Percentiles rank a stretch among this genome's conserved stretches.
Conservation (phyloP, 345 rosid genomes). For the Bretschneidera sinensis region DNA sequence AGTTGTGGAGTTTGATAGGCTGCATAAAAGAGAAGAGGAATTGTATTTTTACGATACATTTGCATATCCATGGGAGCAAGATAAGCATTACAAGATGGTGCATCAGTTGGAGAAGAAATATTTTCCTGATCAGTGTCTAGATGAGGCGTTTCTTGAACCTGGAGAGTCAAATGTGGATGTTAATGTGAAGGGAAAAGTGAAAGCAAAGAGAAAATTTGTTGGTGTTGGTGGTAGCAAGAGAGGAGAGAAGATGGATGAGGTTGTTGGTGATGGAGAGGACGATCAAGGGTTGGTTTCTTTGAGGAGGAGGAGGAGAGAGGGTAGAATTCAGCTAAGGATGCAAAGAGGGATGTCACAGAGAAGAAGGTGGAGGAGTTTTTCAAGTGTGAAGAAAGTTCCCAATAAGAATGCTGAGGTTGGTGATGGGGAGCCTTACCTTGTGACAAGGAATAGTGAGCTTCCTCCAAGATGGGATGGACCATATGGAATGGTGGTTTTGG, state of each 20-base stretch:
- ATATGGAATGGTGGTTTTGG: conserved; percentile 71
- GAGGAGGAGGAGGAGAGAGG: conserved; percentile 33
- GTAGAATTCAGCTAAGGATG: conserved; percentile 17
- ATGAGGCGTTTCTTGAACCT: conserved; percentile 80
- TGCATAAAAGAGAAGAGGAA: conserved; percentile 92
- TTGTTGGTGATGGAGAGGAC: conserved; percentile 22
- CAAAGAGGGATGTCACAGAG: conserved; percentile 43
- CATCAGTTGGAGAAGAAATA: conserved; percentile 95
- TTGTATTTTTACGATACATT: conserved; percentile 77
- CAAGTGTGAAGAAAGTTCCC: conserved; percentile 72
- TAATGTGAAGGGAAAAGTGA: conserved; percentile 18
- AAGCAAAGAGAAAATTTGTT: conserved; percentile 24
- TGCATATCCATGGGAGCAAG: conserved; percentile 94
- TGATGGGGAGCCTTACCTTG: conserved; percentile 66
- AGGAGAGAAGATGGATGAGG: conserved; percentile 19
- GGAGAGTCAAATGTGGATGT: conserved; percentile 33
- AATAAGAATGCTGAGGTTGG: conserved; percentile 43
- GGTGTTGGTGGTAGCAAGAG: conserved; percentile 17
- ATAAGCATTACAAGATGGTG: conserved; percentile 96
- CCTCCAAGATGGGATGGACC: conserved; percentile 92
- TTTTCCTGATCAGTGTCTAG: conserved; percentile 81
- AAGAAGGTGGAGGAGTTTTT: conserved; percentile 89
- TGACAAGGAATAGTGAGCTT: conserved; percentile 64
- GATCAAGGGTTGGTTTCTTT: conserved; percentile 62
- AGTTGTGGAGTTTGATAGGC: conserved; percentile 65